phyloP scores from a whole-genome alignment of 768 basidiomycete genomes.

The Tricholoma hemisulphureum region DNA sequence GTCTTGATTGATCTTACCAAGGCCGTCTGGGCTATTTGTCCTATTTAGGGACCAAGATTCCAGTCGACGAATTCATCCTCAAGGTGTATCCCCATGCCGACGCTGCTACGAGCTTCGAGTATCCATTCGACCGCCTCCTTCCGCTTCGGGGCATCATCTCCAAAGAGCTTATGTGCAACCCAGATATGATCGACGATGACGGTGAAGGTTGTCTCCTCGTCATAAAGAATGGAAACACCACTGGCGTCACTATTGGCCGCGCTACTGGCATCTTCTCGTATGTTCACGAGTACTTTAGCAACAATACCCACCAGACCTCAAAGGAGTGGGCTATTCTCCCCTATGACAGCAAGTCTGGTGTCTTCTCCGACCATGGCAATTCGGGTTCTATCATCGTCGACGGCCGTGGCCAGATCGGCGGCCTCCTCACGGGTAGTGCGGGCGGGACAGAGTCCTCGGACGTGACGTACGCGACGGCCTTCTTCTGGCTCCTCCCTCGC shows the following conservation, averaged over 20 bases:
- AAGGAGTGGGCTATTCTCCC: conserved; percentile 31
- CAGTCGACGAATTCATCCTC: conserved; percentile 11
- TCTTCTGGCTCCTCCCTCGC: conserved; percentile 27
- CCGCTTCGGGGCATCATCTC: conserved; percentile 26
- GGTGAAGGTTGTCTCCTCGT: conserved; percentile 32
- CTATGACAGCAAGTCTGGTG: conserved; percentile 24
- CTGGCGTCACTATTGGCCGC: conserved; percentile 36
- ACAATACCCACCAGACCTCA: conserved; percentile 23
- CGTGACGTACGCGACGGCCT: conserved; percentile 36
- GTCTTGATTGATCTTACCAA: conserved; percentile 22
- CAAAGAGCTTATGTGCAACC: conserved; percentile 30
- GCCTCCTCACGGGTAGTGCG: conserved; percentile 33
- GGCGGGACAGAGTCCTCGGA: conserved; percentile 26
- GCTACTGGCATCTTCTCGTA: conserved; percentile 35
- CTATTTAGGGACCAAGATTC: conserved; percentile 21
- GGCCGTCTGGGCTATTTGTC: conserved; percentile 20
- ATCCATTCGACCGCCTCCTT: conserved; percentile 32
- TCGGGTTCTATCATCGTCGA: conserved; percentile 37
- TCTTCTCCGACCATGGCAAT: conserved; percentile 31
- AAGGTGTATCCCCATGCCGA: conserved; percentile 14
- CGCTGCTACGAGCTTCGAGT: conserved; percentile 21
- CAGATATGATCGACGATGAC: conserved; percentile 29
- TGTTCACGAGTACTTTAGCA: conserved; percentile 29
- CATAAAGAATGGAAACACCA: conserved; percentile 34
- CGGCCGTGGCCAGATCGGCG: conserved; percentile 32